phyloP scores from a whole-genome alignment of 108 stramenopile genomes.

The Cyclotella sp. region DNA sequence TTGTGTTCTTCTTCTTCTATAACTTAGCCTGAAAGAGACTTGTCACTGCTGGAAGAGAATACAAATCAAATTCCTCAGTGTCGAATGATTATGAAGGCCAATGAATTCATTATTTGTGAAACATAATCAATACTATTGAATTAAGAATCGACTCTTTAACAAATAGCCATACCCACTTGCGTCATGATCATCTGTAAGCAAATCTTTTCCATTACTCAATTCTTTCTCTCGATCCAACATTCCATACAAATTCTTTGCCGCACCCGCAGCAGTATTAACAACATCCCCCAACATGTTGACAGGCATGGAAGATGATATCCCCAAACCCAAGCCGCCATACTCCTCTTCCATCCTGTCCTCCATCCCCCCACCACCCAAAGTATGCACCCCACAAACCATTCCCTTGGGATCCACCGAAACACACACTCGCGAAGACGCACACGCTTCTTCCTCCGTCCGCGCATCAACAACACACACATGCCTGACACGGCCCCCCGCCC shows the following conservation, averaged over 20 bases:
- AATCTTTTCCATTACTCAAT: not conserved
- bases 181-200: not conserved
- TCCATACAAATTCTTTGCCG: constrained; percentile 39
- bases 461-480: constrained; percentile 70
- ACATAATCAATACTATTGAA: constrained; percentile 16
- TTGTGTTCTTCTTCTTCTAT: no score
- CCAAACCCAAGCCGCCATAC: constrained; percentile 6
- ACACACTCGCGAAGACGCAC: constrained; percentile 64
- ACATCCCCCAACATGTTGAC: constrained; percentile 50
- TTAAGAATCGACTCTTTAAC: constrained; percentile 36
- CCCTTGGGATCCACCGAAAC: constrained; percentile 62
- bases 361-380: constrained; percentile 47
- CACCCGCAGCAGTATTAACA: constrained; percentile 37
- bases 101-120: not conserved
- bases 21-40: no score
- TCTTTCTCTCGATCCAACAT: constrained; percentile 24
- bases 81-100: no score
- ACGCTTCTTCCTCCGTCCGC: constrained; percentile 69
- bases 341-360: constrained; percentile 21
- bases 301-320: constrained; percentile 39
- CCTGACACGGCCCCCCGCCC: constrained; percentile 16
- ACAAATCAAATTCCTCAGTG: no score
- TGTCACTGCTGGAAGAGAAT: no score
- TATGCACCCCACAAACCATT: constrained; percentile 67
- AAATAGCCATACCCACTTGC: constrained; percentile 41